Evolutionary conservation across 768 basidiomycete genomes (phyloP), one percentile per base, ranked within the genome.

Genomic region (Lepiota brunneoincarnata): DNA sequence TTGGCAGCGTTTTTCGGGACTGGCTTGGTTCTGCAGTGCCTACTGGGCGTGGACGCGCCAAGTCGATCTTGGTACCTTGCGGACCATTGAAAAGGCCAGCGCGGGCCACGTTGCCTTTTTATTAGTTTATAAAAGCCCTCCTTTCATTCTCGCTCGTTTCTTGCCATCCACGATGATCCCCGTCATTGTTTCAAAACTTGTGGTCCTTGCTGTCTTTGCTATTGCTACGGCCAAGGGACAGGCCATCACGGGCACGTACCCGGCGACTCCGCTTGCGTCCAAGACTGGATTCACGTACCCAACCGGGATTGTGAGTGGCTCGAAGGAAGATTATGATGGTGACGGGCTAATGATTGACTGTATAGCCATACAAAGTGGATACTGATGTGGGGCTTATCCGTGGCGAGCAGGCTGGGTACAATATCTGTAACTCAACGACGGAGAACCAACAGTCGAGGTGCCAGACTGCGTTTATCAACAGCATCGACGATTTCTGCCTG

Each of bases 401-500:
- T 54, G 73, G 73, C 12, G 58, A 71, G 9, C 88, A 89, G 64
- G 65, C 61, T 21, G 88, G 87, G 7, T 86, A 82, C 74, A 87
- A 86, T 64, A 57, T 69, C 6, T 88, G 86, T 65, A 89, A 88
- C 66, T 78, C 81, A 1, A 83, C 83, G 14, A 88, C 87, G 1
- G 71, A 84, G 65, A 76, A 73, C 59, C 79, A 77, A 46, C 17
- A 72, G 4, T 88, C 87, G 1, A 59, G 68, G 18, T 80, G 87
- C 62, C 87, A 89, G 67, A 89, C 87, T 0, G 65, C 75, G 4
- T 72, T 83, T 50, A 68, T 81, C 53, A 85, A 85, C 71, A 61
- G 65, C 54, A 68, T 83, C 28, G 76, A 55, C 28, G 87, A 90
- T 58, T 89, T 86, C 66, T 89, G 88, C 58, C 59, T 89, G 1